phyloP scores from a whole-genome alignment of 305 asterid genomes.

The Fraxinus nigra region DNA sequence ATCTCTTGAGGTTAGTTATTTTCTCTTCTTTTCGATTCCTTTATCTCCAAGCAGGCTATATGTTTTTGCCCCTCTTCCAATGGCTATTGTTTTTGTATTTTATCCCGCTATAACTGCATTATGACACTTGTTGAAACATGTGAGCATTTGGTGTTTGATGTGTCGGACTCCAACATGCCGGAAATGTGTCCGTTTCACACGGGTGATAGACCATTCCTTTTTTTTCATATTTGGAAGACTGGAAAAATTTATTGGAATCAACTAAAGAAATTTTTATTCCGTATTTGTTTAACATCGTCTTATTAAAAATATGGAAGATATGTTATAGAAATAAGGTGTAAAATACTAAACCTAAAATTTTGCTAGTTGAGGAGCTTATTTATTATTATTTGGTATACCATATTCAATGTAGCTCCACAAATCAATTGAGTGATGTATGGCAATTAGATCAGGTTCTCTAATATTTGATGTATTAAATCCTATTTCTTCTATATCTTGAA shows the following conservation, averaged over 20 bases:
- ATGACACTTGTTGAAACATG: not conserved
- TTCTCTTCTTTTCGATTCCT: not conserved
- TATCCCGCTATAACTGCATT: not conserved
- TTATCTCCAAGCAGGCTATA: not conserved
- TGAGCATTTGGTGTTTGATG: not conserved
- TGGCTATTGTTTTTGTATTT: not conserved
- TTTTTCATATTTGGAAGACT: not conserved
- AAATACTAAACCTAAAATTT: too few species aligned
- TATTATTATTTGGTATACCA: not conserved
- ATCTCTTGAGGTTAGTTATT: not conserved
- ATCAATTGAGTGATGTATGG: not conserved
- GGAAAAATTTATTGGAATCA: not conserved
- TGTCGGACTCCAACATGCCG: not conserved
- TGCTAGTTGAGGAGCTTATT: not conserved
- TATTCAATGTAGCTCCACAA: not conserved
- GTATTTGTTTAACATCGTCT: not conserved
- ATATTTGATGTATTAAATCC: not conserved
- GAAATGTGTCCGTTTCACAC: not conserved
- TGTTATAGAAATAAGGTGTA: not conserved
- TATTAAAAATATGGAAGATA: not conserved
- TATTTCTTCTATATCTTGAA: not conserved
- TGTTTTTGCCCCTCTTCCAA: not conserved
- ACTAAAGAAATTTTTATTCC: not conserved
- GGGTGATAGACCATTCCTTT: not conserved
- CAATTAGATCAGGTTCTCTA: not conserved